Evolutionary conservation across 2,329 filamentous ascomycete species (phyloP).

Genomic region (Venturia asperata): DNA sequence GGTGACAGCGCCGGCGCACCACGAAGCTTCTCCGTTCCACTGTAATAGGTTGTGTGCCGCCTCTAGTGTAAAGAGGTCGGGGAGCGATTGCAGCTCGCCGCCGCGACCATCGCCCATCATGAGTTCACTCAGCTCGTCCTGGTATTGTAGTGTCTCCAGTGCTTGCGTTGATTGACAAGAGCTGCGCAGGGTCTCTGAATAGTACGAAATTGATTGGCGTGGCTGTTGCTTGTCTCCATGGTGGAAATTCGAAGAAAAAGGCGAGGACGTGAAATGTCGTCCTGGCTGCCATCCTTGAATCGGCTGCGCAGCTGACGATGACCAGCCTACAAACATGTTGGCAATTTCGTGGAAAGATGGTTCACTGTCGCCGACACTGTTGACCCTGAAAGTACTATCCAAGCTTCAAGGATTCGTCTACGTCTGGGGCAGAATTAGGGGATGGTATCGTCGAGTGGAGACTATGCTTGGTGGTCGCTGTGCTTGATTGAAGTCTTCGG

Average conservation of each 20-base stretch:
- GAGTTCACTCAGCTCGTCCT: conserved; percentile 8
- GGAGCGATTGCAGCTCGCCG: not conserved
- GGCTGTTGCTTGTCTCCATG: conserved; percentile 6
- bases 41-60: not conserved
- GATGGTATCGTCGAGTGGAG: not conserved
- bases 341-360: not conserved
- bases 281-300: conserved; percentile 1
- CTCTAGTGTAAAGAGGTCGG: not conserved
- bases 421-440: not conserved
- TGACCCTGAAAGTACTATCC: not conserved
- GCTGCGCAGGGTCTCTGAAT: not conserved
- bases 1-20: not conserved
- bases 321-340: not conserved
- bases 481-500: not conserved
- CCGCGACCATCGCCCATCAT: not conserved
- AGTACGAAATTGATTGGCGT: not conserved
- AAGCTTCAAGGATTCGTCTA: not conserved
- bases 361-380: not conserved
- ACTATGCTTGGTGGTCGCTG: not conserved
- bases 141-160: conserved; percentile 6
- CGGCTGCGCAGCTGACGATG: conserved; percentile 2
- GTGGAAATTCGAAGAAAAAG: not conserved
- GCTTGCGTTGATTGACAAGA: conserved; percentile 3
- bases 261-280: not conserved
- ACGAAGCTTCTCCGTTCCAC: not conserved